Evolutionary conservation across 257 asterid species (phyloP), one percentile per base, ranked within the genome.

Genomic region (Fraxinus quadrangulata): DNA sequence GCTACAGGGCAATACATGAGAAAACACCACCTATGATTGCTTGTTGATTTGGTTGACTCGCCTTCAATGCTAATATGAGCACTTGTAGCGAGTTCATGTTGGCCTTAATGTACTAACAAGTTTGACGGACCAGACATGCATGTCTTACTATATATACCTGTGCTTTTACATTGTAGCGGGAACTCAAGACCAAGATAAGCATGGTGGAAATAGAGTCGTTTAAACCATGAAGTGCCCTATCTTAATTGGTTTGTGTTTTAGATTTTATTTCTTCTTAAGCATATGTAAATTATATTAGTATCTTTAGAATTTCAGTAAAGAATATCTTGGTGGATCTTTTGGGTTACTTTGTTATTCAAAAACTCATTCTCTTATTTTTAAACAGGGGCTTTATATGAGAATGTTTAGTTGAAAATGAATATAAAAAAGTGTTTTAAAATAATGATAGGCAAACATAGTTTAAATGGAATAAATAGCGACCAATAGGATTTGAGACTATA

Each of bases 1-100:
- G 97, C 88, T 91, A 91, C 88, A 91, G 84, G 84, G 95, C 92
- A 75, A 72, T 89, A 75, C 88, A 79, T 12, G 80, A 83, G 71
- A 87, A 86, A 81, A 68, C 71, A 30, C 87, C 70, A 61, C 77
- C 80, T 39, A 70, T 84, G 5, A 71, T 84, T 76, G 85, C 94
- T 85, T 88, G 92, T 75, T 89, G 77, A 85, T 47, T 61, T 11
- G 26, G 75, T 77, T 31, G 16, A 54, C 24, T 54, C 24, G 34
- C 34, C 69, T 7, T 63, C 12, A 33, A 63, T 63, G 19, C 65
- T 54, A 0, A 19, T 54, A 19, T 1, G 24, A 5, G 65, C 26
- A 54, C 65, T 54, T 19, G 24, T 11, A 54, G 65, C 1, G 10
- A 19, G 65, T 54, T 54, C 24, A 5, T 54, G 23, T 19, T 54